phyloP scores from a whole-genome alignment of 345 rosid species.

The Populus davidiana region DNA sequence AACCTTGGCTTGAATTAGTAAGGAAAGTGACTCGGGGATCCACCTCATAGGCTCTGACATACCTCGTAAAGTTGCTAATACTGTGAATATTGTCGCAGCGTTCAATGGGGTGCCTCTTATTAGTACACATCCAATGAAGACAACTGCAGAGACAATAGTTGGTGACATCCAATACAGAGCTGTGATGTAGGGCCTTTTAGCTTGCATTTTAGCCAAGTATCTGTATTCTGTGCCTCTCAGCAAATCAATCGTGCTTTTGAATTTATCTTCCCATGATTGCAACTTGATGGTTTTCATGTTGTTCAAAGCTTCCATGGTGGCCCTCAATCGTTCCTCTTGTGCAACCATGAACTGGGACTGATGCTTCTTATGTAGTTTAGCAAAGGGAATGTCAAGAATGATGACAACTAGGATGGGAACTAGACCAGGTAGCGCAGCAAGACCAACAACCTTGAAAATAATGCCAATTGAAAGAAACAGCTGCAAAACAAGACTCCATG shows the following conservation, averaged over 20 bases:
- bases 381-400: constrained; percentile 57
- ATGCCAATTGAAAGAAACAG: constrained; percentile 49
- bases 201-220: constrained; percentile 56
- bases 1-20: constrained; percentile 67
- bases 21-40: constrained; percentile 73
- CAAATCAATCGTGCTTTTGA: constrained; percentile 54
- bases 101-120: constrained; percentile 56
- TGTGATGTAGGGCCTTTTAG: constrained; percentile 44
- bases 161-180: constrained; percentile 73
- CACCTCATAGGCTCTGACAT: constrained; percentile 63
- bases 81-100: constrained; percentile 70
- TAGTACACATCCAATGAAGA: constrained; percentile 60
- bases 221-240: constrained; percentile 55
- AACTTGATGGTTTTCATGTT: constrained; percentile 77
- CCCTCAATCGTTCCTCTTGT: constrained; percentile 63
- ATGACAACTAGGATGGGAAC: constrained; percentile 47
- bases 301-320: constrained; percentile 64
- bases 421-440: constrained; percentile 57
- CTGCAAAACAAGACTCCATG: constrained; percentile 54
- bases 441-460: constrained; percentile 56
- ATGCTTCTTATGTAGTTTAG: constrained; percentile 50
- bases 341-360: constrained; percentile 63
- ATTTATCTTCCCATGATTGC: constrained; percentile 79
- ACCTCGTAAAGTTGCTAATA: constrained; percentile 61
- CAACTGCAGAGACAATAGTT: constrained; percentile 56